These are phyloP conservation scores for Penicillium flavigenum DNA, from an alignment of 495 filamentous ascomycete species.

Conservation along the genomic window DNA sequence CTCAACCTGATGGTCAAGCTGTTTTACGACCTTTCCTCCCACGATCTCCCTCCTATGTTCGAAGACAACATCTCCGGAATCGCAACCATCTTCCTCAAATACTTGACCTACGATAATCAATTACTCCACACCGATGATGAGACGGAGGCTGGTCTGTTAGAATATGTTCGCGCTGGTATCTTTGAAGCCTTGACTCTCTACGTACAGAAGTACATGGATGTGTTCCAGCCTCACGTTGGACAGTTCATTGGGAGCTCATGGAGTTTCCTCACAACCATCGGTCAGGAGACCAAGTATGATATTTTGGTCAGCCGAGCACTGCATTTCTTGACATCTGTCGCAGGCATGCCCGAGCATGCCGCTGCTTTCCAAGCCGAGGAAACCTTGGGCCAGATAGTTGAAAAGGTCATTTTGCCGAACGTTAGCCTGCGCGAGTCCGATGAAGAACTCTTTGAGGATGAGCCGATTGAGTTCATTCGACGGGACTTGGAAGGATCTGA, in stretches of 20 bases:
- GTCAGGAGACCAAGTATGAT: constrained; percentile 88
- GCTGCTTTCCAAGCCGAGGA: constrained; percentile 77
- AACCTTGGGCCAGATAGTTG: constrained; percentile 76
- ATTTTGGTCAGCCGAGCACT: constrained; percentile 92
- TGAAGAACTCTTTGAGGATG: constrained; percentile 94
- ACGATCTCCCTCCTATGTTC: constrained; percentile 92
- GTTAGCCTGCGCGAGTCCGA: constrained; percentile 87
- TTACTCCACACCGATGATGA: constrained; percentile 81
- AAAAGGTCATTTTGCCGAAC: constrained; percentile 94
- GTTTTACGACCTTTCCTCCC: constrained; percentile 92
- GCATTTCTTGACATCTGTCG: constrained; percentile 89
- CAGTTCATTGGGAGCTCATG: constrained; percentile 87
- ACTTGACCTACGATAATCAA: constrained; percentile 83
- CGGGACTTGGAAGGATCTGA: constrained; percentile 95
- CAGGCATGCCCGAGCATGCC: constrained; percentile 72
- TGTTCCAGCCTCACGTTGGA: constrained; percentile 72
- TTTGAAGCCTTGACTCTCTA: constrained; percentile 86
- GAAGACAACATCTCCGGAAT: constrained; percentile 79
- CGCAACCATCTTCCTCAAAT: constrained; percentile 81
- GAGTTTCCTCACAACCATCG: constrained; percentile 82
- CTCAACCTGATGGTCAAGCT: constrained; percentile 86
- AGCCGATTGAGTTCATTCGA: constrained; percentile 97
- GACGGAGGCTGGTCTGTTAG: constrained; percentile 76
- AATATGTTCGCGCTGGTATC: constrained; percentile 86
- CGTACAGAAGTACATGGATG: constrained; percentile 91